A percentile compares a stretch with the other conserved stretches of the same genome.
Conservation (phyloP, 441 rosid species). For the Adansonia gregorii region DNA sequence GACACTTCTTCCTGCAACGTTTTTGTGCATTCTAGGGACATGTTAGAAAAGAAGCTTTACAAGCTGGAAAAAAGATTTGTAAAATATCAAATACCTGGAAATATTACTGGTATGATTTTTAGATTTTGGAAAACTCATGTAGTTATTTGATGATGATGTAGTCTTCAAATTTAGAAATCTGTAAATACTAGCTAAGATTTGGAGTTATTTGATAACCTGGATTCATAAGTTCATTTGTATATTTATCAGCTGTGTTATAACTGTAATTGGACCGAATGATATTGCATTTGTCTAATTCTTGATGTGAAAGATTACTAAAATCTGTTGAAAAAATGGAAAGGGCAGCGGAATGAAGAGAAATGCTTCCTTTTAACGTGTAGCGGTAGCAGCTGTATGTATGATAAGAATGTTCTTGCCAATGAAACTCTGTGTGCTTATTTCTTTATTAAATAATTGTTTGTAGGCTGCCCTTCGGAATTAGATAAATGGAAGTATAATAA, state of each 20-base stretch:
- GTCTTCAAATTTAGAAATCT: background rate
- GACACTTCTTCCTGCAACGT: background rate
- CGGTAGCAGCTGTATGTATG: background rate
- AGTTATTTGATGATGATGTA: slow-evolving; percentile 3
- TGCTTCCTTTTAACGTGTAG: background rate
- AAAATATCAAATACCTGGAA: slow-evolving; percentile 8
- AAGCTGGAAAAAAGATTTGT: background rate
- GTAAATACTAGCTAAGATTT: background rate
- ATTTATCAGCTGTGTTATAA: background rate
- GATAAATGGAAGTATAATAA: background rate
- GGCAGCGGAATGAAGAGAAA: background rate
- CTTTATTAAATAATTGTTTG: background rate
- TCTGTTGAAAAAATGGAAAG: background rate
- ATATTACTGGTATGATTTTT: background rate
- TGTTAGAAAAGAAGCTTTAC: background rate
- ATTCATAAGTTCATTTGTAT: background rate
- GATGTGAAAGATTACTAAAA: background rate
- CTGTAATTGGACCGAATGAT: background rate
- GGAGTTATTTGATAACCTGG: background rate
- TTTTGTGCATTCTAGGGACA: background rate
- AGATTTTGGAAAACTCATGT: background rate
- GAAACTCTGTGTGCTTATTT: background rate
- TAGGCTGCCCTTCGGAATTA: background rate
- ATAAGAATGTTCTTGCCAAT: background rate
- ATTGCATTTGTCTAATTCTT: background rate